These are phyloP conservation scores for Trichothecium roseum DNA, from an alignment of 2,329 filamentous ascomycete genomes.

Conservation along the genomic window DNA sequence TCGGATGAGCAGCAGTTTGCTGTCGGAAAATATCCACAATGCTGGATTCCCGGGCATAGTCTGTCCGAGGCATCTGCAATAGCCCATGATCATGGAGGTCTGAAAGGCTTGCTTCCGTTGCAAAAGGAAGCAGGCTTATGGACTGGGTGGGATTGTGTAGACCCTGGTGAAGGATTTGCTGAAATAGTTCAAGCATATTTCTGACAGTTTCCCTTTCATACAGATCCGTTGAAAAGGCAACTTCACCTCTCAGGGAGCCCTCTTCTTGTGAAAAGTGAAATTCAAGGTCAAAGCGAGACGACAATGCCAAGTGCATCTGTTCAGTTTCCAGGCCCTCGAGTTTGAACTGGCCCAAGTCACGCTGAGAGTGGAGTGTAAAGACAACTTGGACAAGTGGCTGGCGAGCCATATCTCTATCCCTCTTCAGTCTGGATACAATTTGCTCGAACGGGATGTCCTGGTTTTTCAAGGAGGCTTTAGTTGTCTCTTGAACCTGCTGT, in stretches of 20 bases:
- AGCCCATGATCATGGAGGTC: conserved; percentile 1
- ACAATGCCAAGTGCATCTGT: neutral
- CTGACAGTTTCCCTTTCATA: conserved; percentile 11
- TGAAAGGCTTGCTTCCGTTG: neutral
- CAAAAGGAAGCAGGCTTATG: neutral
- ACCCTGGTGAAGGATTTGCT: conserved; percentile 6
- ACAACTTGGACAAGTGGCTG: conserved; percentile 4
- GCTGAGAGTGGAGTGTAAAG: conserved; percentile 4
- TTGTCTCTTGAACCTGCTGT: neutral
- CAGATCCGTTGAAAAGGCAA: conserved; percentile 12
- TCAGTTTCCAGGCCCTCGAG: conserved; percentile 2
- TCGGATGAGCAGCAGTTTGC: conserved; percentile 7
- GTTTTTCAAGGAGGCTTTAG: neutral
- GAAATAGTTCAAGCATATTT: conserved; percentile 9
- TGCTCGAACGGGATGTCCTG: conserved; percentile 2
- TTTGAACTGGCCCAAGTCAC: conserved; percentile 1
- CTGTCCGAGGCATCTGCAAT: neutral
- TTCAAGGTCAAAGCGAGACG: conserved; percentile 13
- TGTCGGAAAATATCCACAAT: conserved; percentile 11
- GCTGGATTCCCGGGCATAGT: conserved; percentile 10
- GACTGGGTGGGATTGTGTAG: conserved; percentile 4
- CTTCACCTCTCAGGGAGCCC: conserved; percentile 3
- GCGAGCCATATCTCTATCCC: conserved; percentile 2
- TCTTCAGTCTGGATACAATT: neutral
- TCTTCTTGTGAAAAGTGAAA: conserved; percentile 14